Evolutionary conservation across 495 filamentous ascomycete genomes (phyloP).

Genomic region (Aspergillus campestris): DNA sequence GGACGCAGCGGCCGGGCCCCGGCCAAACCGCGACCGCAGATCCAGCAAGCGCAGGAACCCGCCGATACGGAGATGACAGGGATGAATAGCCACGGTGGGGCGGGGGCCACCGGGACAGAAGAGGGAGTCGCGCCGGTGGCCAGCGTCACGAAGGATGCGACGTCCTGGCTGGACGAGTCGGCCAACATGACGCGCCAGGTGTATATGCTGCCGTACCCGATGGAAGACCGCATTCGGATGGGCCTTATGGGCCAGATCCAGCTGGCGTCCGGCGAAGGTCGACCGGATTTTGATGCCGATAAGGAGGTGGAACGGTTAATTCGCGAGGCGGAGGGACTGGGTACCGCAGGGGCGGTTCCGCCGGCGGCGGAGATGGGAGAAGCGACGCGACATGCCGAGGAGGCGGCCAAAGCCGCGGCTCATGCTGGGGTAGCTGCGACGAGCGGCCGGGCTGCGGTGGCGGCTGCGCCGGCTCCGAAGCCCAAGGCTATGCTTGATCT

Average conservation of each 20-base stretch:
- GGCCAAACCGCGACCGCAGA: slow-evolving; percentile 10
- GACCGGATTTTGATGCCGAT: slow-evolving; percentile 25
- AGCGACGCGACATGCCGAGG: slow-evolving; percentile 4
- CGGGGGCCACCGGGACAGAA: slow-evolving; percentile 9
- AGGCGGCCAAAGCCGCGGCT: slow-evolving; percentile 27
- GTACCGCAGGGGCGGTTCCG: slow-evolving; percentile 21
- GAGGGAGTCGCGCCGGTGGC: slow-evolving; percentile 29
- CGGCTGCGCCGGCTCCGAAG: slow-evolving; percentile 21
- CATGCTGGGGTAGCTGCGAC: slow-evolving; percentile 25
- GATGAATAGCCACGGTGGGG: slow-evolving; percentile 7
- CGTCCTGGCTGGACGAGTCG: slow-evolving; percentile 38
- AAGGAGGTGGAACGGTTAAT: slow-evolving; percentile 37
- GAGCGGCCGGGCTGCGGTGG: slow-evolving; percentile 4
- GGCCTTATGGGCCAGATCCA: slow-evolving; percentile 41
- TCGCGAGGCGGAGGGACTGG: slow-evolving; percentile 32
- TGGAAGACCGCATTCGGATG: slow-evolving; percentile 41
- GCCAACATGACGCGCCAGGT: slow-evolving; percentile 35
- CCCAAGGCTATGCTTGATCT: slow-evolving; percentile 35
- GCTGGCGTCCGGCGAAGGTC: slow-evolving; percentile 23
- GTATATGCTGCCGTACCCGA: slow-evolving; percentile 40
- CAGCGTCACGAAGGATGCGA: slow-evolving; percentile 35
- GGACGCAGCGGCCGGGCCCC: slow-evolving; percentile 26
- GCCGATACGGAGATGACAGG: slow-evolving; percentile 25
- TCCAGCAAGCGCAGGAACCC: slow-evolving; percentile 11
- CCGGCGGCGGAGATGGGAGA: neutral